Conservation (phyloP, 2,329 filamentous ascomycete species). For the Penicillium sp. region DNA sequence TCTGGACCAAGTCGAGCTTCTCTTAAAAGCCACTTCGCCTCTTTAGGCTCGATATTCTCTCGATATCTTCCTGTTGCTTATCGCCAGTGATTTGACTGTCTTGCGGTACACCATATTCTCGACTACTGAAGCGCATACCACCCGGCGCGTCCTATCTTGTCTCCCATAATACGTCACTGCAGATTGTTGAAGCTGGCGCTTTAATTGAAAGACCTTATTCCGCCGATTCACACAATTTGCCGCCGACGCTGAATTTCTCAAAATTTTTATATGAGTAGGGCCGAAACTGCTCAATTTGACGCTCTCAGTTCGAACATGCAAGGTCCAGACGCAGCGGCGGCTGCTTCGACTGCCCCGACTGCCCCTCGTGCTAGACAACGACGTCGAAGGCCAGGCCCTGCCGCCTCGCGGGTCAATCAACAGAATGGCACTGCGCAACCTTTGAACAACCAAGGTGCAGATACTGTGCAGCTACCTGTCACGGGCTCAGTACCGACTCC, state of each 20-base stretch:
- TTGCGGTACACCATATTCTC: not conserved
- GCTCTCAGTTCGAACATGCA: constrained; percentile 6
- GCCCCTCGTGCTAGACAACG: constrained; percentile 13
- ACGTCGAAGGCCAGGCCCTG: constrained; percentile 26
- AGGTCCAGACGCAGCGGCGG: constrained; percentile 1
- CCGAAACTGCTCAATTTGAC: not conserved
- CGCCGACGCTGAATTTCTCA: not conserved
- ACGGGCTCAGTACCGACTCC: no score
- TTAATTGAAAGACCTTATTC: no score
- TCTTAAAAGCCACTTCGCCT: constrained; percentile 7
- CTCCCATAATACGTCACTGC: not conserved
- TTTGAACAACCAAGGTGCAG: constrained; percentile 5
- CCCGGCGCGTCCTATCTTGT: not conserved
- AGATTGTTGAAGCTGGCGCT: not conserved
- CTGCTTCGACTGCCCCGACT: constrained; percentile 2
- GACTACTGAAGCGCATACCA: no score
- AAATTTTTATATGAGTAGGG: constrained; percentile 7
- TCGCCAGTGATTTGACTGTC: not conserved
- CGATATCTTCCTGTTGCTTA: not conserved
- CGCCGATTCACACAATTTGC: no score
- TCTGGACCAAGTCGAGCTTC: constrained; percentile 8
- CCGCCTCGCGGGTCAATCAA: constrained; percentile 18
- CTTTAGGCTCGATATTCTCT: constrained; percentile 4
- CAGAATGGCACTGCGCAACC: constrained; percentile 14
- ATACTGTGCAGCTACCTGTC: constrained; percentile 9